These are phyloP conservation scores for Spironucleus salmonicida DNA, from an alignment of 208 protist species.

Conservation along the genomic window DNA sequence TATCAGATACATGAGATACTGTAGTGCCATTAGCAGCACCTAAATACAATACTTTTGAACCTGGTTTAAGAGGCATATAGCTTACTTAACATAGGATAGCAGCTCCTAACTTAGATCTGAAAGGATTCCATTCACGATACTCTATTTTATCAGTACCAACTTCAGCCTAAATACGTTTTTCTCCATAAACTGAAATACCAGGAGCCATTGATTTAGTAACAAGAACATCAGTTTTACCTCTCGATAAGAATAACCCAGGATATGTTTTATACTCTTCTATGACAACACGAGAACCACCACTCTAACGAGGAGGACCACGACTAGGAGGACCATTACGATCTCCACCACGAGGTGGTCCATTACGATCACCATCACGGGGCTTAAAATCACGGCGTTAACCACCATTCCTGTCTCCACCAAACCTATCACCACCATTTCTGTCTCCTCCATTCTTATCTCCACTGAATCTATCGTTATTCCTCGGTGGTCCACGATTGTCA, in stretches of 20 bases:
- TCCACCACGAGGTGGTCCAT: conserved; percentile 36
- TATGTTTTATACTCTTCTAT: conserved; percentile 84
- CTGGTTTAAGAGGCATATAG: conserved; percentile 88
- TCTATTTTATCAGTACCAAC: conserved; percentile 74
- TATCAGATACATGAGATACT: conserved; percentile 96
- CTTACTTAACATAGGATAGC: conserved; percentile 90
- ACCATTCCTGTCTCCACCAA: not conserved
- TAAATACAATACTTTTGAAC: conserved; percentile 93
- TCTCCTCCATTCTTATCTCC: not conserved
- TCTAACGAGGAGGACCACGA: conserved; percentile 2
- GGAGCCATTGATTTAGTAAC: conserved; percentile 89
- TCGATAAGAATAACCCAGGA: conserved; percentile 88
- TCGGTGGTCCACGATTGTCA: not conserved
- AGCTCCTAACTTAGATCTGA: conserved; percentile 95
- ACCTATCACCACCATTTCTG: not conserved
- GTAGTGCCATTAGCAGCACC: conserved; percentile 98
- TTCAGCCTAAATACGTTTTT: conserved; percentile 89
- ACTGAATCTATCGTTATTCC: not conserved
- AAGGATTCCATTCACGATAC: conserved; percentile 99
- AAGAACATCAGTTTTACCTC: conserved; percentile 88
- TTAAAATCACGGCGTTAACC: not conserved
- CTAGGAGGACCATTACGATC: not conserved
- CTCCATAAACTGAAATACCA: conserved; percentile 95
- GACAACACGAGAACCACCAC: conserved; percentile 67
- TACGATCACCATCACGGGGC: not conserved